Evolutionary conservation across 208 protist species (phyloP), one percentile per base, ranked within the genome.

Genomic region (Borovskyia barvae): DNA sequence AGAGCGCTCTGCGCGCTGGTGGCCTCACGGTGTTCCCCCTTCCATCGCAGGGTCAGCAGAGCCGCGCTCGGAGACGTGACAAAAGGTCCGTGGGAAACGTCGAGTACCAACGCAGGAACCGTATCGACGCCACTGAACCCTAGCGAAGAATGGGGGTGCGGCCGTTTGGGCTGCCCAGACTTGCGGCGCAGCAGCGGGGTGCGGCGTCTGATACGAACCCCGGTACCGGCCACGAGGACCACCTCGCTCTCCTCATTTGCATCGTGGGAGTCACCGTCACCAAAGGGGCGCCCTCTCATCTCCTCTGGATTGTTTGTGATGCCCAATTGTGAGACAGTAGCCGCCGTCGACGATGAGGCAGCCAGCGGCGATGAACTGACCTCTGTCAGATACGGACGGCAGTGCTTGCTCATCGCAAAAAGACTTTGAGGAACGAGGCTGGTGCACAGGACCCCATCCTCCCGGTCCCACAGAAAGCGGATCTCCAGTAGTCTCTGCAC

Each of bases 391-490:
- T 81, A 92, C 9, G 81, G 79, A 14, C 70, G 55, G 55, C 81
- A 87, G 75, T 95, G 88, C 41, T 65, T 78, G 9, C 73, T 75
- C 41, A 72, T 45, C 14, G 46, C 22, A 52, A 76, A 79, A 19
- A 90, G 49, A 7, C 72, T 75, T 19, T 50, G 48, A 14, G 88
- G 85, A 20, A 95, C 78, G 49, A 87, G 58, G 51, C 67, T 80
- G 33, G 74, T 63, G 19, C 76, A 74, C 15, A 87, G 33, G 14
- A 95, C 56, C 33, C 72, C 85, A 45, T 95, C 88, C 71, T 77
- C 82, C 26, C 67, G 69, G 68, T 95, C 88, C 85, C 88, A 95
- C 45, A 78, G 49, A 61, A 92, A 90, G 42, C 88, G 80, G n/a
- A 91, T 41, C 56, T 86, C 79, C 11, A 95, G 47, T 47, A 95